Evolutionary conservation across 179 eudicot species (phyloP).

Genomic region (Carnegiea gigantea): DNA sequence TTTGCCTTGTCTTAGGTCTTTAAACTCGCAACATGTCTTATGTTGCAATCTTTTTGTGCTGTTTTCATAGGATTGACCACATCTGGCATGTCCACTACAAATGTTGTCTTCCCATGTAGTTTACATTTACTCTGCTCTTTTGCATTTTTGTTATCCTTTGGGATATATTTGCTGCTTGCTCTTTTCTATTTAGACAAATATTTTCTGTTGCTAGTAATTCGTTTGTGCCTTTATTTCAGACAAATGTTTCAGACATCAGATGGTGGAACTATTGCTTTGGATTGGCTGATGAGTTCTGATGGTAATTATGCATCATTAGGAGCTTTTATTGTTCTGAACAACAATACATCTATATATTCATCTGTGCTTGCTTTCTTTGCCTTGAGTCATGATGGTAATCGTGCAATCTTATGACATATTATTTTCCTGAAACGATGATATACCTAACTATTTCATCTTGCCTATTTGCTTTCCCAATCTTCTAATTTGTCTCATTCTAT

Average conservation of each 20-base stretch:
- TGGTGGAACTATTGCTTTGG: constrained; percentile 92
- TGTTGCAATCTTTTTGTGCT: not conserved
- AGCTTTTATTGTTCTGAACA: not conserved
- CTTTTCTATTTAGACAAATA: not conserved
- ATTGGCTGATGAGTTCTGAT: constrained; percentile 80
- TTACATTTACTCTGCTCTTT: not conserved
- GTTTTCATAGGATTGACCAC: not conserved
- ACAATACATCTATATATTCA: not conserved
- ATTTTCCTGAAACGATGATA: not conserved
- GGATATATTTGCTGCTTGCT: not conserved
- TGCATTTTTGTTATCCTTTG: not conserved
- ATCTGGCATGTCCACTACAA: not conserved
- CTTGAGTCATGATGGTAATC: not conserved
- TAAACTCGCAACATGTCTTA: not conserved
- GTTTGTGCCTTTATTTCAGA: constrained; percentile 41
- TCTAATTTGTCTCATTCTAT: too few relatives aligned
- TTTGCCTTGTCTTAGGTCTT: not conserved
- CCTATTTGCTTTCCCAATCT: not conserved
- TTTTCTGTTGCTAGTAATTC: constrained; percentile 10
- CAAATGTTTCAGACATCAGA: constrained; percentile 73
- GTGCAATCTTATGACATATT: not conserved
- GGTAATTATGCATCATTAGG: constrained; percentile 43
- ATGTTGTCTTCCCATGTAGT: not conserved
- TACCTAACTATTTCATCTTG: not conserved
- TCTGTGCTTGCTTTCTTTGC: not conserved